Evolutionary conservation across 2,329 filamentous ascomycete species (phyloP).

Genomic region (Tolypocladium paradoxum): DNA sequence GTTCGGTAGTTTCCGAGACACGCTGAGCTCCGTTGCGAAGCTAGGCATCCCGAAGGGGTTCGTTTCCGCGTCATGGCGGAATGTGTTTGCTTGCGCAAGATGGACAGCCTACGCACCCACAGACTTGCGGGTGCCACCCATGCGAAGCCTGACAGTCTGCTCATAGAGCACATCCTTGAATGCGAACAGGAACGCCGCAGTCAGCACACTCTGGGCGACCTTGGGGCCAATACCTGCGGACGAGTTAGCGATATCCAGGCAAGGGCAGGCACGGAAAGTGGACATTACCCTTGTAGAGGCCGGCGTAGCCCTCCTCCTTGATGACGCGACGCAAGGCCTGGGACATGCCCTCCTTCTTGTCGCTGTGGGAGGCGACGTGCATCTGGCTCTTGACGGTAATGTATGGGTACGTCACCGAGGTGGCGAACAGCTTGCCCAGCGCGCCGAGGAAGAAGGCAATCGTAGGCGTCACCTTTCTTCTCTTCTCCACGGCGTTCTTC

Average conservation of each 20-base stretch:
- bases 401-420: constrained; percentile 91
- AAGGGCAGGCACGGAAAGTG: neutral
- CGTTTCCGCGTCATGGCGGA: neutral
- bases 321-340: constrained; percentile 70
- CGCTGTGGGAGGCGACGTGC: constrained; percentile 73
- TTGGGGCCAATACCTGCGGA: constrained; percentile 79
- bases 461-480: constrained; percentile 65
- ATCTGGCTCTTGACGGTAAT: constrained; percentile 98
- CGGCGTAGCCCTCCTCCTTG: constrained; percentile 79
- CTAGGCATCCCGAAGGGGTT: neutral
- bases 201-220: constrained; percentile 92
- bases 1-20: neutral
- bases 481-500: constrained; percentile 77
- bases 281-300: constrained; percentile 77
- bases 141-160: constrained; percentile 58
- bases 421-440: constrained; percentile 88
- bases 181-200: constrained; percentile 89
- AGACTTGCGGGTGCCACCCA: constrained; percentile 28
- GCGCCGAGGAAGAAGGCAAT: constrained; percentile 88
- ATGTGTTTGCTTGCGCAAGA: neutral
- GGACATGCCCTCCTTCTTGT: constrained; percentile 71
- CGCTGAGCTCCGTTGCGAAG: neutral
- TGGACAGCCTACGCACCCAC: constrained; percentile 16
- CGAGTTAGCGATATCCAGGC: constrained; percentile 3
- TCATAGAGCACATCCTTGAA: constrained; percentile 97